Evolutionary conservation across 2,329 filamentous ascomycete species (phyloP), one percentile per base, ranked within the genome.

Genomic region (Arachnopeziza araneosa): DNA sequence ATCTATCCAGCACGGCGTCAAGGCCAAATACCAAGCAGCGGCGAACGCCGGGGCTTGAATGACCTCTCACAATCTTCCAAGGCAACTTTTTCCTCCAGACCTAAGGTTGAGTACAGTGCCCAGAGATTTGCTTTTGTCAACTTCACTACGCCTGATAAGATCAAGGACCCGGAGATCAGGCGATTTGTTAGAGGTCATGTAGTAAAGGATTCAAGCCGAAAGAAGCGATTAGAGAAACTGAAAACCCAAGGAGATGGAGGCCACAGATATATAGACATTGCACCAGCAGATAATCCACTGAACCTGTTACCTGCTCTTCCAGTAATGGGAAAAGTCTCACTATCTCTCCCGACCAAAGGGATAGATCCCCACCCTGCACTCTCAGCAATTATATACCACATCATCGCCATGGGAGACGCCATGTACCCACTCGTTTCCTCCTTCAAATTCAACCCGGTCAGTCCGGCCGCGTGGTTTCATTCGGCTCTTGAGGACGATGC

Each of bases 401-500:
- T 63, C 14, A 55, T 22, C 1, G 49, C 49, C 12, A 36, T 60
- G 12, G 61, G 61, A 17, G 50, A 54, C 14, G 61, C 61, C 1
- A 63, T 63, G 58, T 63, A 56, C 14, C 61, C 61, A 8, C 59
- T 60, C 26, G 56, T 60, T 44, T 19, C 10, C 2, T 19, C 17
- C 4, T 44, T 44, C 17, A 60, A 59, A 32, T 59, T 54, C 1
- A 66, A 67, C 58, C 64, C 63, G 8, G 23, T 68, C 12, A 51
- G 57, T 17, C 65, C 63, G 21, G 49, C 60, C 14, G 50, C 56
- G 26, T 68, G 67, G 67, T 64, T 69, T 24, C 62, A 57, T 9
- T 66, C 58, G 26, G 67, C 67, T 0, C 57, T 65, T 3, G 55
- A 52, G 1, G 67, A 69, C 60, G 57, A 64, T 17, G 63, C 62